These are phyloP conservation scores for Caryopteris hybrid DNA, from an alignment of 305 asterid species.

Conservation along the genomic window DNA sequence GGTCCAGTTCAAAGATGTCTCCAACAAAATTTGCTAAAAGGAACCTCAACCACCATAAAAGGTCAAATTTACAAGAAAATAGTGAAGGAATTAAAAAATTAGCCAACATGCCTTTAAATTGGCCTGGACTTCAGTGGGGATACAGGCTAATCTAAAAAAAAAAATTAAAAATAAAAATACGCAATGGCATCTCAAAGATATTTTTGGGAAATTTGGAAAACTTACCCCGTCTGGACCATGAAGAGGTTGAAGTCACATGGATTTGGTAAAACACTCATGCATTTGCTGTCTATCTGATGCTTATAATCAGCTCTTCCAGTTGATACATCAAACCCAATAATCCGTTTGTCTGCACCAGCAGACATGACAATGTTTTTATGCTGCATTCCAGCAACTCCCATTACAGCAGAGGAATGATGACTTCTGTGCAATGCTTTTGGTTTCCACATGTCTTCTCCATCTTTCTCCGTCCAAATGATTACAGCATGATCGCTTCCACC, in stretches of 20 bases:
- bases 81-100: no score
- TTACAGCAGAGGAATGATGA: constrained; percentile 83
- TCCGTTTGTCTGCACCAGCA: constrained; percentile 88
- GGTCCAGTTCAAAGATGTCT: no score
- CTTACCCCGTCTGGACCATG: constrained; percentile 95
- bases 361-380: constrained; percentile 73
- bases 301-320: constrained; percentile 59
- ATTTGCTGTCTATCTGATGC: constrained; percentile 78
- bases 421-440: constrained; percentile 53
- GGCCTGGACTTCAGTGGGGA: no score
- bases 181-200: no score
- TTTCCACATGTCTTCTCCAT: constrained; percentile 64
- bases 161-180: no score
- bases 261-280: constrained; percentile 92
- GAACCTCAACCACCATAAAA: no score
- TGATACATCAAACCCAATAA: constrained; percentile 56
- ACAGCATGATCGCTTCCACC: constrained; percentile 97
- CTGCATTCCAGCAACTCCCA: constrained; percentile 92
- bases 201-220: neutral
- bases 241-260: constrained; percentile 90
- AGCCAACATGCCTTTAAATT: no score
- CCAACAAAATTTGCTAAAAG: no score
- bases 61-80: no score
- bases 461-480: constrained; percentile 69
- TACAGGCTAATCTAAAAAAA: no score